Base-by-base conservation (phyloP, 495 filamentous ascomycete genomes). In the Cetradonia linearis region DNA sequence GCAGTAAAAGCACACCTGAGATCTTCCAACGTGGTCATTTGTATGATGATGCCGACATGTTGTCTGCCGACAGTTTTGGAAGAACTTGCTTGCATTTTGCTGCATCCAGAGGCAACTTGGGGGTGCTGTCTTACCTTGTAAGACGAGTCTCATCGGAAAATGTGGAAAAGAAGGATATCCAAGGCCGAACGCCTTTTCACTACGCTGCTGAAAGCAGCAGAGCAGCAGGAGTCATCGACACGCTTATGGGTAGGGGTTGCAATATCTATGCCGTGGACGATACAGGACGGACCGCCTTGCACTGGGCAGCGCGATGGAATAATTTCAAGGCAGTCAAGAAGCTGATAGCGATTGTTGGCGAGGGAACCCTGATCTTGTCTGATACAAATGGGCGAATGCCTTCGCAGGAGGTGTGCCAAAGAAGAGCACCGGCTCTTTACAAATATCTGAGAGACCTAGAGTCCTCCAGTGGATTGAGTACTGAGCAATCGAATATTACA, bases 11-110 rank as follows among this genome's bases (percentile, higher is more conserved):
- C 36, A 58, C 60, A 40, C 11, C 23, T 31, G n/a, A 57, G 18
- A 38, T 58, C 28, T 58, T 62, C 28, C 40, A 58, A 38, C 60
- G 55, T 5, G 60, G 55, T 20, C 60, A 18, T 16, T 38, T 38
- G 23, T 62, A 50, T 48, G 46, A 62, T 44, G 42, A 58, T 36
- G 60, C 31, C 40, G 42, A 58, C 31, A 34, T 62, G 20, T 36
- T 58, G 54, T 58, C 60, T 40, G 11, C 40, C 9, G 60, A 62
- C 40, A 58, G 16, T 30, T 18, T 44, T 47, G 60, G 60, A 13
- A 57, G 55, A 31, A 62, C 60, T 25, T 58, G 54, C 46, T 33
- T 62, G 40, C 60, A 62, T 58, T 62, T 58, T 31, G 60, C 60
- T 27, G 54, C 60, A 33, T 58, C 60, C 8, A n/a, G 60, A 38